Conservation (phyloP, 208 protist species). For the Balamuthia mandrillaris region DNA sequence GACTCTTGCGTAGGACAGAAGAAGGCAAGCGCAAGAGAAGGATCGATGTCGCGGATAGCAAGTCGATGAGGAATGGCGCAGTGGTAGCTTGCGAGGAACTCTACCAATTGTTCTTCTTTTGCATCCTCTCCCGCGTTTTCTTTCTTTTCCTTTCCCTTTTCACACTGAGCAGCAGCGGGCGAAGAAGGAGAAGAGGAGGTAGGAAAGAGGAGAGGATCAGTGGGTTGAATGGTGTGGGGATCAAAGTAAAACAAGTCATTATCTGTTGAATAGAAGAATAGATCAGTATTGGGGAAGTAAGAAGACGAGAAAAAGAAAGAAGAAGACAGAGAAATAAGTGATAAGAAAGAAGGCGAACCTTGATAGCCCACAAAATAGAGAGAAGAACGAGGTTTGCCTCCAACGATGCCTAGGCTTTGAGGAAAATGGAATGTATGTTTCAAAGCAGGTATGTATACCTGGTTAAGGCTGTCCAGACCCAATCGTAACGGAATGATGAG, state of each 20-base stretch:
- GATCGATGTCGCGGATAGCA: not conserved
- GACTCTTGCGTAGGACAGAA: not conserved
- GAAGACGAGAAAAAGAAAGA: not conserved
- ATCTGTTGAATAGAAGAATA: not conserved
- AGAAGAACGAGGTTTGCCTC: slow-evolving; percentile 51
- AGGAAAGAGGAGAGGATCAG: not conserved
- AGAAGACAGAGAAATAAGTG: not conserved
- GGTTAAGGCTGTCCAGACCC: not conserved
- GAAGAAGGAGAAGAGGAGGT: not conserved
- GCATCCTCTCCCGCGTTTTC: not conserved
- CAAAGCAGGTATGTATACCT: not conserved
- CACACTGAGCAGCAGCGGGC: not conserved
- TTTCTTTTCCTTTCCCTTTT: not conserved
- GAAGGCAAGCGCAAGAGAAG: slow-evolving; percentile 7
- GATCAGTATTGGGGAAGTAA: not conserved
- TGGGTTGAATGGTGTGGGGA: slow-evolving; percentile 1
- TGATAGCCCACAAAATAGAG: slow-evolving; percentile 53
- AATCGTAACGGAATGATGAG: not conserved
- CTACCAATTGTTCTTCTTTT: not conserved
- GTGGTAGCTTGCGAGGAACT: not conserved
- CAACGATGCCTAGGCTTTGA: slow-evolving; percentile 48
- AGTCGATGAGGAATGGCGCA: not conserved
- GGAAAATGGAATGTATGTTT: not conserved
- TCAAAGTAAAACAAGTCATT: slow-evolving; percentile 19
- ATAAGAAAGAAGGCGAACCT: not conserved